Percentiles rank a stretch among this genome's conserved stretches.
Evolutionary conservation across 768 basidiomycete genomes (phyloP).

Genomic region (Panus rudis): DNA sequence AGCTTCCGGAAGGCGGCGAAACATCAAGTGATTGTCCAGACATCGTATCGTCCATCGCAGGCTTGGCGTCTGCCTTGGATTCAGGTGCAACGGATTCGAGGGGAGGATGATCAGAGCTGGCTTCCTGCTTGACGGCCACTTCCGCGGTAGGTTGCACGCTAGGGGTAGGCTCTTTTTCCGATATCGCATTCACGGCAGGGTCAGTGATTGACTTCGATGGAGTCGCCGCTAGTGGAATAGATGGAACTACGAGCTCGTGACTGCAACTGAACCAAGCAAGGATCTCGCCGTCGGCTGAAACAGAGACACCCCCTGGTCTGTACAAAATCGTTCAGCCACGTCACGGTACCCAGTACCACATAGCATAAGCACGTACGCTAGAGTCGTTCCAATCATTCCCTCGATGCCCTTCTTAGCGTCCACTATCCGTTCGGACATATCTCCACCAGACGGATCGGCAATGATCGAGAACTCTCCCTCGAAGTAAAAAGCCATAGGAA

Average conservation of each 20-base stretch:
- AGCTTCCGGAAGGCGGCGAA: too few relatives aligned
- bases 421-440: slow-evolving; percentile 15
- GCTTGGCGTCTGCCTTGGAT: not conserved
- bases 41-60: not conserved
- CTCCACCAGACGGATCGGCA: slow-evolving; percentile 30
- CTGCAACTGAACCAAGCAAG: slow-evolving; percentile 33
- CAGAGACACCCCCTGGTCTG: not conserved
- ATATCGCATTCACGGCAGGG: too few relatives aligned
- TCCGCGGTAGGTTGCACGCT: too few relatives aligned
- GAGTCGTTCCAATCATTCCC: slow-evolving; percentile 28
- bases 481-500: slow-evolving; percentile 32
- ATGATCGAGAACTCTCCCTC: slow-evolving; percentile 46
- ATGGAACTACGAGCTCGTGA: slow-evolving; percentile 5
- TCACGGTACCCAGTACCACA: not conserved
- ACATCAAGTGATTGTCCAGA: not conserved
- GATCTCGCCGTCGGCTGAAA: slow-evolving; percentile 19
- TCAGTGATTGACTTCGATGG: not conserved
- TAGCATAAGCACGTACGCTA: slow-evolving; percentile 17
- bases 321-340: not conserved
- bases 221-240: slow-evolving; percentile 4
- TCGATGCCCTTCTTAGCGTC: slow-evolving; percentile 15
- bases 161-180: too few relatives aligned
- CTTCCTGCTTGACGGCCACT: too few relatives aligned
- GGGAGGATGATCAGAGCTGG: too few relatives aligned
- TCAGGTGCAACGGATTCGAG: too few relatives aligned